phyloP scores from a whole-genome alignment of 805 yeast species.

The Ogataea glucozyma region DNA sequence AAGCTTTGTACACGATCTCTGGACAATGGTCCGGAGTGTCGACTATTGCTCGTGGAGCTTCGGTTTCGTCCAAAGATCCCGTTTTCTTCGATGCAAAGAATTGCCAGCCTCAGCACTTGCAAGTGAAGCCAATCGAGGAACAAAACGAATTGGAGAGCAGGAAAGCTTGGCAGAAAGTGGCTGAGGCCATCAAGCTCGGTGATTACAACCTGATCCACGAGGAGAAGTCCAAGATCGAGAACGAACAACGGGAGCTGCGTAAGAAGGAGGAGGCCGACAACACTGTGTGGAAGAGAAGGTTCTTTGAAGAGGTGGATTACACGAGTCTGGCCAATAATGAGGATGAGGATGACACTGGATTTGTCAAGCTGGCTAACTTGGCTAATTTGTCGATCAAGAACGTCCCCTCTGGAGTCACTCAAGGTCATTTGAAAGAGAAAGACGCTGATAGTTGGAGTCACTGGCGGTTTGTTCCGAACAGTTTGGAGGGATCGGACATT shows the following conservation, averaged over 20 bases:
- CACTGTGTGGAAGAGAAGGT: conserved; percentile 71
- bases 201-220: conserved; percentile 73
- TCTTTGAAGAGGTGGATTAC: conserved; percentile 64
- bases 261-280: conserved; percentile 68
- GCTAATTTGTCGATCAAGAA: conserved; percentile 61
- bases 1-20: conserved; percentile 72
- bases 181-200: conserved; percentile 76
- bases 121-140: conserved; percentile 77
- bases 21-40: conserved; percentile 94
- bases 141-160: conserved; percentile 84
- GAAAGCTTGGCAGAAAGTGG: conserved; percentile 87
- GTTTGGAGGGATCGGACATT: conserved; percentile 59
- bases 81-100: conserved; percentile 65
- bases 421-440: conserved; percentile 40
- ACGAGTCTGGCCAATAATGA: conserved; percentile 24
- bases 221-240: conserved; percentile 79
- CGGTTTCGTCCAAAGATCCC: conserved; percentile 46
- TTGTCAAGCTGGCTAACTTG: conserved; percentile 43
- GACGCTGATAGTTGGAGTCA: conserved; percentile 55
- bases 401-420: conserved; percentile 64
- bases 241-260: conserved; percentile 80
- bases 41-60: conserved; percentile 57
- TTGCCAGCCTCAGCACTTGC: conserved; percentile 52
- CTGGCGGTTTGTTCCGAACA: conserved; percentile 65
- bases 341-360: conserved; percentile 38